Percentiles rank a stretch among this genome's conserved stretches.
Conservation (phyloP, 2,329 filamentous ascomycete genomes). For the Blastomyces silverae region DNA sequence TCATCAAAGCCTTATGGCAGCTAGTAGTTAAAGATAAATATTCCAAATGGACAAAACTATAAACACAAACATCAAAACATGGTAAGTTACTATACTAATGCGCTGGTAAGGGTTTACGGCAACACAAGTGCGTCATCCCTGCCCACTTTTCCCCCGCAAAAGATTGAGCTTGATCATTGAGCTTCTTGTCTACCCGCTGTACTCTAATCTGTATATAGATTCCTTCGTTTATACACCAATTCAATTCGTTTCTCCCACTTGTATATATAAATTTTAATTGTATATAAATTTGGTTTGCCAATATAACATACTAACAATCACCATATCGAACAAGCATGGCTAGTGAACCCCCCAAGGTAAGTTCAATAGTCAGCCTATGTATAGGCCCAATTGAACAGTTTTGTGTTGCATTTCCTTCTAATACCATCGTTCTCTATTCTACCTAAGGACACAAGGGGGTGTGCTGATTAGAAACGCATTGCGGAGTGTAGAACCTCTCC, state of each 20-base stretch:
- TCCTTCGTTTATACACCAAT: background rate
- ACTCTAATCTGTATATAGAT: background rate
- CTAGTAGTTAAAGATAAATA: too few relatives aligned
- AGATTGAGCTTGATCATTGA: too few relatives aligned
- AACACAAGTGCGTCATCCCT: background rate
- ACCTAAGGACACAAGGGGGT: background rate
- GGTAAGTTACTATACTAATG: too few relatives aligned
- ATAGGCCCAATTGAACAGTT: background rate
- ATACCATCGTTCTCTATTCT: background rate
- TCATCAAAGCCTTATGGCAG: too few relatives aligned
- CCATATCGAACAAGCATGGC: background rate
- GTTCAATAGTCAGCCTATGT: background rate
- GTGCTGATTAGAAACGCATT: background rate
- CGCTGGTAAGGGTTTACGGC: too few relatives aligned
- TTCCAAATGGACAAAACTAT: too few relatives aligned
- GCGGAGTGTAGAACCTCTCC: constrained; percentile 61
- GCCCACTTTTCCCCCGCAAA: constrained; percentile 2
- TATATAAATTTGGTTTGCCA: background rate
- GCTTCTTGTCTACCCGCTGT: too few relatives aligned
- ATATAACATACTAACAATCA: background rate
- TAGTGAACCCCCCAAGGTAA: background rate
- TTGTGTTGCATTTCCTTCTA: background rate
- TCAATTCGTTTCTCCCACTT: background rate
- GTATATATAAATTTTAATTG: background rate
- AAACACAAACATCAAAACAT: too few relatives aligned